Evolutionary conservation across 768 basidiomycete genomes (phyloP).

Genomic region (Agaricus sinodeliciosus): DNA sequence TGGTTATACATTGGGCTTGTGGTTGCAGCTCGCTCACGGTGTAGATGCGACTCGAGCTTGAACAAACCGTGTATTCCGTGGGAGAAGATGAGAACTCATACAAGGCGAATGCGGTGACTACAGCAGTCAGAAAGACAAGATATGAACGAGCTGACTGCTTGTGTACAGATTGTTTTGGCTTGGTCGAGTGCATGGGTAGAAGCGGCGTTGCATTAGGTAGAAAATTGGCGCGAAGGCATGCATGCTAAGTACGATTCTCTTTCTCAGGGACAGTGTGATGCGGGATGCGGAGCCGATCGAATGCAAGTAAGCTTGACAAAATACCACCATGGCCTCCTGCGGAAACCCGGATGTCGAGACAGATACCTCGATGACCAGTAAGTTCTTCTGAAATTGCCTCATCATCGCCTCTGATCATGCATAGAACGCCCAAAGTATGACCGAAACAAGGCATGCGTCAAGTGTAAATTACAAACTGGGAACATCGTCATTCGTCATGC

Average conservation of each 20-base stretch:
- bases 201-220: too few relatives aligned
- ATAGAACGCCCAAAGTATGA: constrained; percentile 63
- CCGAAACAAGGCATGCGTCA: constrained; percentile 61
- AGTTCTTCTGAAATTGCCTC: constrained; percentile 17
- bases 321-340: constrained; percentile 35
- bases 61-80: constrained; percentile 50
- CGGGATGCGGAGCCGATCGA: too few relatives aligned
- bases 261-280: too few relatives aligned
- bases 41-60: constrained; percentile 47
- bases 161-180: not conserved
- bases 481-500: constrained; percentile 73
- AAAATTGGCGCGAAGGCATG: too few relatives aligned
- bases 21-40: constrained; percentile 55
- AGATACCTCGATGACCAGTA: constrained; percentile 65
- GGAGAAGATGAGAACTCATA: not conserved
- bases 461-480: constrained; percentile 60
- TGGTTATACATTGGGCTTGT: constrained; percentile 54
- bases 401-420: constrained; percentile 3
- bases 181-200: constrained; percentile 4
- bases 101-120: not conserved
- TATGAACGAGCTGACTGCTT: not conserved
- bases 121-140: not conserved
- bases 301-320: not conserved
- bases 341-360: constrained; percentile 55
- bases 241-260: too few relatives aligned